Evolutionary conservation across 768 basidiomycete genomes (phyloP), one percentile per base, ranked within the genome.

Genomic region (Leccinum imitatum): DNA sequence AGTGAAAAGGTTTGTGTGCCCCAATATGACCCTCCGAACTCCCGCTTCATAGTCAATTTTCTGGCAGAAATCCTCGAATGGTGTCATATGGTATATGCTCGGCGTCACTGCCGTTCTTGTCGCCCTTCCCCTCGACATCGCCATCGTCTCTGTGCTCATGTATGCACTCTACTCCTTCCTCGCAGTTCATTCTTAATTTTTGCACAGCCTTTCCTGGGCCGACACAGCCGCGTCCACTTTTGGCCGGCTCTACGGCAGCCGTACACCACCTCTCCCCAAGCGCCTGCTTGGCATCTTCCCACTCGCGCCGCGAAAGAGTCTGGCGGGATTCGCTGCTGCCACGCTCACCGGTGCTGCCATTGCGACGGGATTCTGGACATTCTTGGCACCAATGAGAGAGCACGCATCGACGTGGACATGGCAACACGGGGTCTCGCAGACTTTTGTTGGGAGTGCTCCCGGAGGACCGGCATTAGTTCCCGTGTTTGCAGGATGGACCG

Each of bases 211-310:
- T 52, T 94, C 93, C 33, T 97, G 95, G 95, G 94, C 93, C 0
- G 95, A 97, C 73, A 96, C 95, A 1, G 87, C 93, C 17, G 95
- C 95, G 6, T 96, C 95, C 10, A 95, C 92, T 13, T 78, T 96
- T 63, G 95, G 95, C 48, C 86, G 95, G n/a, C 77, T 93, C 35
- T 93, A 84, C 71, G 92, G 93, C 44, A 76, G 78, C n/a, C 75
- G 77, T 50, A 92, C 93, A 0, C 82, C 84, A 0, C 81, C 76
- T 5, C 82, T 90, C 4, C 88, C 88, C 2, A 71, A 76, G 50
- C 76, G 69, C 74, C 59, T 69, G 76, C 71, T 80, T 65, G 75
- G 78, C 3, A 1, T 69, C 37, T 77, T 94, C 46, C 90, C 86
- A 0, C 80, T 95, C 53, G 91, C 92, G 0, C 84, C 87, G 0